Base-by-base conservation (phyloP, 2,329 filamentous ascomycete genomes). In the Mycosphaerella sp. region DNA sequence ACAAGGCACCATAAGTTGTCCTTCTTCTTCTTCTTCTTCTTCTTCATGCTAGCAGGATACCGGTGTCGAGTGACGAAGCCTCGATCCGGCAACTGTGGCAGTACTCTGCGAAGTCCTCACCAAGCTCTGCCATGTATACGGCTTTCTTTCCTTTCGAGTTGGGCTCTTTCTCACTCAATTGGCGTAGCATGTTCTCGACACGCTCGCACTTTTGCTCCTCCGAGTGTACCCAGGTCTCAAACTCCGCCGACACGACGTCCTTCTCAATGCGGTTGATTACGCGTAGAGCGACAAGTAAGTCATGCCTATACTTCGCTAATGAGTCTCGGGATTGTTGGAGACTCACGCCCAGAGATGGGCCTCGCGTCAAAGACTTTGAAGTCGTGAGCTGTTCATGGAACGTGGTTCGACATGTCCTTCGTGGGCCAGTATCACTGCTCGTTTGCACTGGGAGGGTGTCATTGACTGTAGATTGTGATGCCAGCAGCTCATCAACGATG, bases 181-280 rank as follows among this genome's bases (percentile, higher is more conserved):
- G 59, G 69, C 64, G 67, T 21, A 86, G 66, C 62, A 83, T 70
- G 11, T 66, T 68, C 40, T 78, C 76, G 6, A 83, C 70, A 66
- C 86, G 80, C 53, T 82, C 81, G 69, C 93, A 98, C 46, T 87
- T 81, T 34, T 77, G 72, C 59, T 83, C 85, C 73, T 98, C 93
- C 61, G 88, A 85, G 2, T 80, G 72, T 31, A 97, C 78, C 91
- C 92, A 98, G 59, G 88, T 87, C 73, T 95, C 91, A 85, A 90
- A 98, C 70, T 96, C 92, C 0, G 86, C 86, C 65, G 83, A 81
- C 51, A 97, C 72, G 69, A 95, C 85, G 70, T 96, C 90, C 55
- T 81, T 80, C 75, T 97, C 93, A 29, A 97, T 83, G 54, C 80
- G 85, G 71, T 97, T 96, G 57, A 97, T 85, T 2, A 96, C 82